A percentile compares a stretch with the other conserved stretches of the same genome.
These are phyloP conservation scores for Pseudogymnoascus sp. DNA, from an alignment of 2,329 filamentous ascomycete genomes.

Conservation along the genomic window DNA sequence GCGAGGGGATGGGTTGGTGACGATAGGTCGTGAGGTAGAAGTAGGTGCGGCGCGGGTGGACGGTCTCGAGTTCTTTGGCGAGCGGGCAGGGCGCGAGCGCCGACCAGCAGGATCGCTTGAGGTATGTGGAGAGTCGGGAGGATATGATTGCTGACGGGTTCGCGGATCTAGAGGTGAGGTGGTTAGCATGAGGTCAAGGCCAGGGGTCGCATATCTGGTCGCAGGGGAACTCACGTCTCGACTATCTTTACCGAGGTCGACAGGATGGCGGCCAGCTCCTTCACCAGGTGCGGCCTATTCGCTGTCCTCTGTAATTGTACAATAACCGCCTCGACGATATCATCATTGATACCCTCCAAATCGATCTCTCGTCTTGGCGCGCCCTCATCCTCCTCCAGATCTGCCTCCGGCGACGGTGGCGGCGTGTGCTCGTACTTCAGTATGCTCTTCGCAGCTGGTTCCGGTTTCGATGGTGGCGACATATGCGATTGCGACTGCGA, in stretches of 20 bases:
- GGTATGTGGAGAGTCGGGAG: constrained; percentile 78
- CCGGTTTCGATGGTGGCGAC: constrained; percentile 29
- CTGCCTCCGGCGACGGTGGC: constrained; percentile 60
- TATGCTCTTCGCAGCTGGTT: constrained; percentile 26
- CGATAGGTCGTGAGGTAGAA: constrained; percentile 89
- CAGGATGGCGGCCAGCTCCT: constrained; percentile 78
- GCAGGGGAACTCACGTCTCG: constrained; percentile 64
- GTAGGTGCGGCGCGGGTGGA: constrained; percentile 90
- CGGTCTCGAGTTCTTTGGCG: constrained; percentile 83
- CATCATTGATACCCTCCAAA: constrained; percentile 79
- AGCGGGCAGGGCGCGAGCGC: constrained; percentile 73
- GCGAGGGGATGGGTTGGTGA: constrained; percentile 70
- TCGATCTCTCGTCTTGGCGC: constrained; percentile 52
- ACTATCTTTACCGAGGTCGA: constrained; percentile 70
- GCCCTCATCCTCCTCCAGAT: constrained; percentile 29
- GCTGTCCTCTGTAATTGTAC: constrained; percentile 79
- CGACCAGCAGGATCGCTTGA: constrained; percentile 78
- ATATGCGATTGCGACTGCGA: constrained; percentile 38
- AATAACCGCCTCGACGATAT: constrained; percentile 88
- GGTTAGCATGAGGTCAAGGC: constrained; percentile 24
- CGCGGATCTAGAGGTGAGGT: constrained; percentile 59
- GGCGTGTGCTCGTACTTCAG: constrained; percentile 63
- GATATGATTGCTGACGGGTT: constrained; percentile 94
- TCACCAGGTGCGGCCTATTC: constrained; percentile 89
- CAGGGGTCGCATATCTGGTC: constrained; percentile 15